These are phyloP conservation scores for Candida albicans DNA, from an alignment of 1,139 yeast species.

Conservation along the genomic window DNA sequence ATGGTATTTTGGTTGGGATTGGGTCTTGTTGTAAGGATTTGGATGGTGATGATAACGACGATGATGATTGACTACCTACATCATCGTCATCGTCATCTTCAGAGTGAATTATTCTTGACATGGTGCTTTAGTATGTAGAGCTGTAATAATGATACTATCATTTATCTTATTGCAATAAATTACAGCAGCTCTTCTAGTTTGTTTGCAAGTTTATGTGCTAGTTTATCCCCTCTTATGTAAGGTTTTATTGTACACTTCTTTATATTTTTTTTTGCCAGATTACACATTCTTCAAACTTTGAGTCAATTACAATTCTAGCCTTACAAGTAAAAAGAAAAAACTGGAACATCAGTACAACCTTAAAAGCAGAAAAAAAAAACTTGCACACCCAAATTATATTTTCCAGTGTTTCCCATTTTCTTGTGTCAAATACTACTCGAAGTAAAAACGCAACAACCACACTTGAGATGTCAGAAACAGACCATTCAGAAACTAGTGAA, in stretches of 20 bases:
- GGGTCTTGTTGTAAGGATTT: conserved; percentile 1
- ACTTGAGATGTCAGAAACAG: conserved; percentile 22
- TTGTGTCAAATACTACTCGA: neutral
- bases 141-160: neutral
- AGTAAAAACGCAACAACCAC: neutral
- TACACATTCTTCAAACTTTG: too few relatives aligned
- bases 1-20: conserved; percentile 19
- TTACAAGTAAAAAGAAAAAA: too few relatives aligned
- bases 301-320: too few relatives aligned
- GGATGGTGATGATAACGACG: conserved; percentile 10
- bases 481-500: conserved; percentile 21
- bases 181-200: too few relatives aligned
- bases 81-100: conserved; percentile 15
- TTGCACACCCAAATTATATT: too few relatives aligned
- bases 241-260: too few relatives aligned
- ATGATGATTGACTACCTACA: conserved; percentile 6
- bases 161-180: too few relatives aligned
- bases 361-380: too few relatives aligned
- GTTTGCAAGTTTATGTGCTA: too few relatives aligned
- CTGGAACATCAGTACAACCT: too few relatives aligned
- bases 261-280: too few relatives aligned
- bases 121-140: neutral
- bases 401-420: neutral
- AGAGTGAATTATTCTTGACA: conserved; percentile 15
- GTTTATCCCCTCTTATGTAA: too few relatives aligned